Percentiles rank a stretch among this genome's conserved stretches.
These are phyloP conservation scores for Colletotrichum sidae DNA, from an alignment of 2,329 filamentous ascomycete genomes.

Conservation along the genomic window DNA sequence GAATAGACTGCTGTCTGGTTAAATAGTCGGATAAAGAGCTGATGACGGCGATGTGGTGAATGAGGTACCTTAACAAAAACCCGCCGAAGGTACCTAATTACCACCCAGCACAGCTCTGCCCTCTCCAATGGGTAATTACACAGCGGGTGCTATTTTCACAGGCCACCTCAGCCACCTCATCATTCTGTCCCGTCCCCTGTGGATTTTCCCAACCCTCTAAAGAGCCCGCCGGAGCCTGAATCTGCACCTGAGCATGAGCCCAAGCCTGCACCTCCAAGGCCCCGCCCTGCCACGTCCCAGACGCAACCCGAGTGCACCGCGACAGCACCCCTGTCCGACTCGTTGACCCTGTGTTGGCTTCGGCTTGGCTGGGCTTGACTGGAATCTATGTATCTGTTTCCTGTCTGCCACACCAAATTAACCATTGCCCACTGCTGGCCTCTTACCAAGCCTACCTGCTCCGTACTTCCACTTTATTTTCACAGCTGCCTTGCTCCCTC, in stretches of 20 bases:
- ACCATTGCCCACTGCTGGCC: conserved; percentile 25
- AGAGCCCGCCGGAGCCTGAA: too few species aligned
- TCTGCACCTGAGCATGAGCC: too few species aligned
- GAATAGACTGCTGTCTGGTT: neutral
- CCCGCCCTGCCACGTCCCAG: too few species aligned
- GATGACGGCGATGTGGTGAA: conserved; percentile 25
- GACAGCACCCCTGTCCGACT: conserved; percentile 22
- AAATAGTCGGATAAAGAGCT: conserved; percentile 4
- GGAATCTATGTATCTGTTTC: conserved; percentile 43
- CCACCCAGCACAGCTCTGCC: conserved; percentile 14
- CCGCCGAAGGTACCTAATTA: neutral
- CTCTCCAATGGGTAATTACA: conserved; percentile 4
- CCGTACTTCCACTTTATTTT: conserved; percentile 27
- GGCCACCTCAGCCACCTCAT: conserved; percentile 19
- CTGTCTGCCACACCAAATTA: conserved; percentile 40
- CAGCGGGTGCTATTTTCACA: conserved; percentile 18
- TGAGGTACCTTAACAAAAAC: neutral
- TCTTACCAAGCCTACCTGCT: neutral
- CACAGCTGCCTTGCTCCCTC: conserved; percentile 30
- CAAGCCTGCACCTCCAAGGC: too few species aligned
- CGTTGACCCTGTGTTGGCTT: conserved; percentile 29
- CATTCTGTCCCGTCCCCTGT: neutral
- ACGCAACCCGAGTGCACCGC: neutral
- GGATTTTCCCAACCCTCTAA: too few species aligned
- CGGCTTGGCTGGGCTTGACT: conserved; percentile 31